Evolutionary conservation across 129 eudicot species (phyloP).

Genomic region (Arctium lappa): DNA sequence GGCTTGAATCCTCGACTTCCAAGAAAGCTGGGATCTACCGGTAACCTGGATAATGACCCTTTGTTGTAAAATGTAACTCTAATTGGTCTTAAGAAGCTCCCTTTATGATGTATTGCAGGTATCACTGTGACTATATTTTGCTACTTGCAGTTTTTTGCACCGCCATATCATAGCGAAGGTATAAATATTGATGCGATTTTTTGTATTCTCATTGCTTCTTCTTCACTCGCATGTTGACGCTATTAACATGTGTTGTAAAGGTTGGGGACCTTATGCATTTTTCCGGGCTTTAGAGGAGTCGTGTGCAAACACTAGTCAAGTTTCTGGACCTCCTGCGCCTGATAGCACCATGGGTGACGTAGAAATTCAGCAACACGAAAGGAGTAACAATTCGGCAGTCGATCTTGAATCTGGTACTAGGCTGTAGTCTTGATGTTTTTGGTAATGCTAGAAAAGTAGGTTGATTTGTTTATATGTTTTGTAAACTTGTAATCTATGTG

Average conservation of each 20-base stretch:
- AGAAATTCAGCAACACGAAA: conserved; percentile 14
- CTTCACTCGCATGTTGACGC: background rate
- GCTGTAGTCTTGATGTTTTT: background rate
- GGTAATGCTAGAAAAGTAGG: conserved; percentile 11
- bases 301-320: conserved; percentile 15
- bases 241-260: conserved; percentile 18
- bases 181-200: background rate
- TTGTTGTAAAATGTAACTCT: background rate
- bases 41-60: background rate
- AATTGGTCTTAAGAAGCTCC: background rate
- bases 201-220: background rate
- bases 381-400: conserved; percentile 13
- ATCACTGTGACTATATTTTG: conserved; percentile 56
- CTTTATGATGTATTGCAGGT: conserved; percentile 41
- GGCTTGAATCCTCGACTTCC: background rate
- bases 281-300: conserved; percentile 51
- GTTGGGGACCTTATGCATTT: conserved; percentile 80
- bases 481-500: conserved; percentile 9
- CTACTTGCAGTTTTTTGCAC: conserved; percentile 83
- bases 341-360: conserved; percentile 21
- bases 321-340: conserved; percentile 2
- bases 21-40: background rate
- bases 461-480: conserved; percentile 21
- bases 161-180: conserved; percentile 74
- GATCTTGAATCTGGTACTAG: conserved; percentile 59